Percentiles rank a stretch among this genome's conserved stretches.
Evolutionary conservation across 371 early-diverging fungal genomes (phyloP).

Genomic region (Smittium culicis): DNA sequence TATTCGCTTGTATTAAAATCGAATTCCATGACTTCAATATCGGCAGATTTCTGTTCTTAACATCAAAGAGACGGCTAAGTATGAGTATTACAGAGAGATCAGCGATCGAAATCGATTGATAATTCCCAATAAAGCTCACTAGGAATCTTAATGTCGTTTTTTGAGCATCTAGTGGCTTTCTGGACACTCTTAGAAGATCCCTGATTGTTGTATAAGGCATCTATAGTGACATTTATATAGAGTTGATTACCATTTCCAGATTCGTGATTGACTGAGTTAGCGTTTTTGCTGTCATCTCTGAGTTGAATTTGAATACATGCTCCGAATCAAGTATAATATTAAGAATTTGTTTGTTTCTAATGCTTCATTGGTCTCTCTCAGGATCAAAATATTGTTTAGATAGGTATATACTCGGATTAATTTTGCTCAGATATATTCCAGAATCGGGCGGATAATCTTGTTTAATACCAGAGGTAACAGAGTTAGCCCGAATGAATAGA

Average conservation of each 20-base stretch:
- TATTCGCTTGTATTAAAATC: not conserved
- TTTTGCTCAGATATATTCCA: conserved; percentile 21
- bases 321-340: conserved; percentile 10
- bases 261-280: conserved; percentile 29
- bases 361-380: conserved; percentile 7
- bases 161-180: not conserved
- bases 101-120: not conserved
- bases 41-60: not conserved
- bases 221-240: conserved; percentile 4
- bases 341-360: conserved; percentile 13
- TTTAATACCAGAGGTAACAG: conserved; percentile 31
- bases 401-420: conserved; percentile 28
- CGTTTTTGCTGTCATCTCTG: conserved; percentile 19
- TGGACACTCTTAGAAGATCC: not conserved
- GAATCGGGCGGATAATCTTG: conserved; percentile 25
- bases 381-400: conserved; percentile 28
- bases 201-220: not conserved
- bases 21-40: not conserved
- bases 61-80: not conserved
- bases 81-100: not conserved
- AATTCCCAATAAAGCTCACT: not conserved
- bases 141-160: not conserved
- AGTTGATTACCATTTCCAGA: conserved; percentile 29
- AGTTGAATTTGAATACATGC: not conserved
- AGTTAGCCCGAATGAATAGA: not conserved